These are phyloP conservation scores for Sugiyamaella boreocaroliniensis DNA, from an alignment of 805 yeast genomes.

Conservation along the genomic window DNA sequence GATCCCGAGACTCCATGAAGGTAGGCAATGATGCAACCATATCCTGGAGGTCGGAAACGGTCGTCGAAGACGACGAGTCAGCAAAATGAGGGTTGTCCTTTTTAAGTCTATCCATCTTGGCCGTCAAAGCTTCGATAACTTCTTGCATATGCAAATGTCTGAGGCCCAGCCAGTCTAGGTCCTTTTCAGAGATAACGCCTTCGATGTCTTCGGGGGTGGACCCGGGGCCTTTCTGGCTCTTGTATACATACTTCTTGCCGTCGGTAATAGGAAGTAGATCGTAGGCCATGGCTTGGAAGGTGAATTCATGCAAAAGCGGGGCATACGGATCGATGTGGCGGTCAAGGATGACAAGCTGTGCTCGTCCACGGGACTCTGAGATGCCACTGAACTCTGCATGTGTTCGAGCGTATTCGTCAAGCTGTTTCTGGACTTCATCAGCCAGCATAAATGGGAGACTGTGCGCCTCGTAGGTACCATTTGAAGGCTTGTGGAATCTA, in stretches of 20 bases:
- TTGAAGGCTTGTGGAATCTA: slow-evolving; percentile 58
- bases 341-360: slow-evolving; percentile 72
- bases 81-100: slow-evolving; percentile 70
- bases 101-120: slow-evolving; percentile 56
- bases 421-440: slow-evolving; percentile 54
- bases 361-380: slow-evolving; percentile 50
- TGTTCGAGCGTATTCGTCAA: slow-evolving; percentile 69
- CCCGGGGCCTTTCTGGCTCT: slow-evolving; percentile 43
- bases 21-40: slow-evolving; percentile 45
- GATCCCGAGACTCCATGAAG: slow-evolving; percentile 32
- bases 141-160: slow-evolving; percentile 72
- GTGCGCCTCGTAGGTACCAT: slow-evolving; percentile 48
- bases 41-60: slow-evolving; percentile 64
- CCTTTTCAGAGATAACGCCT: slow-evolving; percentile 52
- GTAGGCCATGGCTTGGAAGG: slow-evolving; percentile 86
- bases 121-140: slow-evolving; percentile 55
- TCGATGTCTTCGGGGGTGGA: slow-evolving; percentile 35
- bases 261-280: slow-evolving; percentile 50
- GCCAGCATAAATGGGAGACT: slow-evolving; percentile 67
- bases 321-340: slow-evolving; percentile 77
- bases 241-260: slow-evolving; percentile 45
- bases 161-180: slow-evolving; percentile 63
- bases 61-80: slow-evolving; percentile 56
- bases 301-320: slow-evolving; percentile 82
- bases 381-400: slow-evolving; percentile 54